Evolutionary conservation across 2,329 filamentous ascomycete species (phyloP).

Genomic region (Cordyceps cicadae): DNA sequence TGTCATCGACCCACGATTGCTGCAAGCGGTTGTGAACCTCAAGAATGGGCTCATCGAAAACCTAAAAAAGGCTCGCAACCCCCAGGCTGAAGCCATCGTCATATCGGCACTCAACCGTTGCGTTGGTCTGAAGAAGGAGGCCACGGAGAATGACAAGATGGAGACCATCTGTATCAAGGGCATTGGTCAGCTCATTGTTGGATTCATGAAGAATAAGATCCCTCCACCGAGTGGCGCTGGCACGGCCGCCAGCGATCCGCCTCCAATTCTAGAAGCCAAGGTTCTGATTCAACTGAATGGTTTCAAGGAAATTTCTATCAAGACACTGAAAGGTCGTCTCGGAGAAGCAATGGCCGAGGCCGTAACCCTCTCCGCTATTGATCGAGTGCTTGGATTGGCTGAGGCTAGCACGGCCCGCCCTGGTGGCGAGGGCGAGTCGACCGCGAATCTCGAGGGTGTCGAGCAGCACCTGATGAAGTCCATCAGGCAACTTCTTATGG

Average conservation of each 20-base stretch:
- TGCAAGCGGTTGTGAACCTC: conserved; percentile 35
- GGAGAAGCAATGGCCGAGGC: conserved; percentile 36
- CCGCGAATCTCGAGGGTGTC: conserved; percentile 29
- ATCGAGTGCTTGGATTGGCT: conserved; percentile 41
- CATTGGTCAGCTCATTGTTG: conserved; percentile 34
- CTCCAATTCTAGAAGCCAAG: conserved; percentile 29
- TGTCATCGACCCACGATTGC: conserved; percentile 37
- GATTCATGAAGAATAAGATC: conserved; percentile 32
- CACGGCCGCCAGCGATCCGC: conserved; percentile 19
- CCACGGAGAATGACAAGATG: conserved; percentile 37
- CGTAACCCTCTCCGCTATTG: conserved; percentile 41
- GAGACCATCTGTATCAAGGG: conserved; percentile 39
- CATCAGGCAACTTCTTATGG: conserved; percentile 29
- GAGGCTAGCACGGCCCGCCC: conserved; percentile 33
- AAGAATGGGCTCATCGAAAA: conserved; percentile 40
- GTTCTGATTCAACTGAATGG: conserved; percentile 34
- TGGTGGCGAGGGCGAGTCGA: conserved; percentile 24
- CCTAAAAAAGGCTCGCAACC: conserved; percentile 33
- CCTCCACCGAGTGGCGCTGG: conserved; percentile 24
- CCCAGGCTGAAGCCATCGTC: conserved; percentile 38
- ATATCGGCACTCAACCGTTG: conserved; percentile 46
- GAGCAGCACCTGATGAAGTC: conserved; percentile 35
- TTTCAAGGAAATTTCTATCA: conserved; percentile 39
- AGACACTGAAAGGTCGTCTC: conserved; percentile 32
- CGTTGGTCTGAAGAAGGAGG: conserved; percentile 37